phyloP scores from a whole-genome alignment of 805 yeast genomes.

The Candida insectorum region DNA sequence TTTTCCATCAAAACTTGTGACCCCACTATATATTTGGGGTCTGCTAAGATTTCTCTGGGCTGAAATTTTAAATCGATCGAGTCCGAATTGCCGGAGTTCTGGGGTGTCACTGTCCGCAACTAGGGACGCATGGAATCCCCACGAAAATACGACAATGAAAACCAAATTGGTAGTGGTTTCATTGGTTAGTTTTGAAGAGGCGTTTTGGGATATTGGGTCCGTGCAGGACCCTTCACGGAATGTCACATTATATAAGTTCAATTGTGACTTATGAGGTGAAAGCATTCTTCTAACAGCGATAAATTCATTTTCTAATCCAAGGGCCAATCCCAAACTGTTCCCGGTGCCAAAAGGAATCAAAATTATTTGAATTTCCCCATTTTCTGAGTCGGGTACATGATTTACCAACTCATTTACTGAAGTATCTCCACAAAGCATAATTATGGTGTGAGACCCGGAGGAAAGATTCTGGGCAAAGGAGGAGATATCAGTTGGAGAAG shows the following conservation, averaged over 20 bases:
- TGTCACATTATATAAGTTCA: slow-evolving; percentile 42
- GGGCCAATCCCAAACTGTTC: slow-evolving; percentile 70
- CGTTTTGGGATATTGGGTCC: too few species aligned
- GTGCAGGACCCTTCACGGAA: slow-evolving; percentile 37
- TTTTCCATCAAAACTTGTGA: slow-evolving; percentile 13
- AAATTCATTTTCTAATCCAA: slow-evolving; percentile 33
- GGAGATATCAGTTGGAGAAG: slow-evolving; percentile 31
- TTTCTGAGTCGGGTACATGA: slow-evolving; percentile 19
- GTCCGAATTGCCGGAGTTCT: slow-evolving; percentile 61
- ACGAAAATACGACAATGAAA: slow-evolving; percentile 66
- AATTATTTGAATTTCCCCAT: slow-evolving; percentile 20
- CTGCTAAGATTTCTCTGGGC: slow-evolving; percentile 50
- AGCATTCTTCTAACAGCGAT: slow-evolving; percentile 18
- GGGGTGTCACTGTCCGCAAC: slow-evolving; percentile 78
- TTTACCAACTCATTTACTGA: slow-evolving; percentile 76
- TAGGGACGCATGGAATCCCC: slow-evolving; percentile 85
- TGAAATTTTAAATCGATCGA: slow-evolving; percentile 66
- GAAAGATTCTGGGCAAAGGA: slow-evolving; percentile 29
- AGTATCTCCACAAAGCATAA: slow-evolving; percentile 84
- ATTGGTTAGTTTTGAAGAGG: not conserved
- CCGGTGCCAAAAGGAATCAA: slow-evolving; percentile 82
- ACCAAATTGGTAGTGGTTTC: not conserved
- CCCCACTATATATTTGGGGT: slow-evolving; percentile 53
- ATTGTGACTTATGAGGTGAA: slow-evolving; percentile 6
- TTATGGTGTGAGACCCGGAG: slow-evolving; percentile 31